phyloP scores from a whole-genome alignment of 805 yeast species.

The Debaryomyces tyrocola region DNA sequence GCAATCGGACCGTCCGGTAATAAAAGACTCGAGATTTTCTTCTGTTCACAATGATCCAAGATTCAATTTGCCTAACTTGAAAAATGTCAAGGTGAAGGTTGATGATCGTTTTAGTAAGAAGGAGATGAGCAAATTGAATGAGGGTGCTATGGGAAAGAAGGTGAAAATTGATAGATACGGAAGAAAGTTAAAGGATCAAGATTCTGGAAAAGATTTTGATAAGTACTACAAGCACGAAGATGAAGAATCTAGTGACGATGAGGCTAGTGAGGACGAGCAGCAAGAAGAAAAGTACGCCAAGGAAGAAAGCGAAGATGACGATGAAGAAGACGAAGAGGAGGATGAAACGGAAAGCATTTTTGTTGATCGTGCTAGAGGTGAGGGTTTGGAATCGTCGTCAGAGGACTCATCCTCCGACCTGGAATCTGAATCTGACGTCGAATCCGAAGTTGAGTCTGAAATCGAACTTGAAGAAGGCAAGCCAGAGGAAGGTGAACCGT shows the following conservation, averaged over 20 bases:
- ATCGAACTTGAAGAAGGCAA: slow-evolving; percentile 54
- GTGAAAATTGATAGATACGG: slow-evolving; percentile 86
- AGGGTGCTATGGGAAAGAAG: slow-evolving; percentile 48
- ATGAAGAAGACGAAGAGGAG: slow-evolving; percentile 16
- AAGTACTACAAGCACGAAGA: slow-evolving; percentile 58
- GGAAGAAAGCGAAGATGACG: slow-evolving; percentile 13
- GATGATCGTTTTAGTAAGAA: slow-evolving; percentile 81
- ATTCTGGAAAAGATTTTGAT: slow-evolving; percentile 56
- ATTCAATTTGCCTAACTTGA: slow-evolving; percentile 71
- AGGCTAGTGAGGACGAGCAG: slow-evolving; percentile 14
- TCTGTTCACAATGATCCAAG: slow-evolving; percentile 85
- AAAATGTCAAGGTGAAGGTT: slow-evolving; percentile 69
- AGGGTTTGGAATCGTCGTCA: slow-evolving; percentile 41
- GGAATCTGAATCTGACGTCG: slow-evolving; percentile 39
- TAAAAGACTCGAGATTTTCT: slow-evolving; percentile 74
- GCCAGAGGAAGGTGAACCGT: slow-evolving; percentile 87
- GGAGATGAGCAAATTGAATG: slow-evolving; percentile 51
- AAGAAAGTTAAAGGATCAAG: slow-evolving; percentile 52
- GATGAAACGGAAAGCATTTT: slow-evolving; percentile 15
- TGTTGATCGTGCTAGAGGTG: slow-evolving; percentile 70
- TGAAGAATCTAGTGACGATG: slow-evolving; percentile 23
- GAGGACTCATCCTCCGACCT: slow-evolving; percentile 18
- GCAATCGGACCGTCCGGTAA: slow-evolving; percentile 25
- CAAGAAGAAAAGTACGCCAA: slow-evolving; percentile 19
- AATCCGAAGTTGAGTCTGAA: slow-evolving; percentile 53